phyloP scores from a whole-genome alignment of 148 eudicot species.

The Camellia lanceoleosa region DNA sequence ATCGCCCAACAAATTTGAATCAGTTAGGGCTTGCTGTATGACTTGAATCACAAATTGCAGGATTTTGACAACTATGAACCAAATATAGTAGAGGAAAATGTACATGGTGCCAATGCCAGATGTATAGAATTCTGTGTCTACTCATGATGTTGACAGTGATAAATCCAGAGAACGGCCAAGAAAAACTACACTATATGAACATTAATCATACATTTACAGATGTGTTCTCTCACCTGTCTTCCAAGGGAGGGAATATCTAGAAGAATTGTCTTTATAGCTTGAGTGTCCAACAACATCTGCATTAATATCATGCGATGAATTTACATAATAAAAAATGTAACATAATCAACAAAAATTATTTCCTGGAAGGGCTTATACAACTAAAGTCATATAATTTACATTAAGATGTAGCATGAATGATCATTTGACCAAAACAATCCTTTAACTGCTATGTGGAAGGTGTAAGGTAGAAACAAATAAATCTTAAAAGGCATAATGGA shows the following conservation, averaged over 20 bases:
- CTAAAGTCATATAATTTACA: background rate
- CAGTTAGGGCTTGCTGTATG: too few relatives aligned
- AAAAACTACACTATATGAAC: background rate
- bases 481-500: background rate
- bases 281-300: conserved; percentile 98
- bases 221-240: conserved; percentile 56
- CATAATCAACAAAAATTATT: background rate
- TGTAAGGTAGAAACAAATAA: background rate
- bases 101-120: background rate
- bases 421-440: background rate
- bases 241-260: conserved; percentile 95
- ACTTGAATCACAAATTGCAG: background rate
- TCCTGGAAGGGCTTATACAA: background rate
- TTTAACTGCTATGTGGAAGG: background rate
- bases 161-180: conserved; percentile 1
- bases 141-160: background rate
- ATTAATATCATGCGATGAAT: conserved; percentile 9
- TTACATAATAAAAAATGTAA: background rate
- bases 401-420: background rate
- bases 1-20: too few relatives aligned
- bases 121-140: background rate
- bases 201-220: background rate
- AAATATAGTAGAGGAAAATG: background rate
- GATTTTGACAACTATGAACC: background rate
- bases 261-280: conserved; percentile 95